phyloP scores from a whole-genome alignment of 2,329 filamentous ascomycete species.

The Pseudopyrenochaeta lycopersici region DNA sequence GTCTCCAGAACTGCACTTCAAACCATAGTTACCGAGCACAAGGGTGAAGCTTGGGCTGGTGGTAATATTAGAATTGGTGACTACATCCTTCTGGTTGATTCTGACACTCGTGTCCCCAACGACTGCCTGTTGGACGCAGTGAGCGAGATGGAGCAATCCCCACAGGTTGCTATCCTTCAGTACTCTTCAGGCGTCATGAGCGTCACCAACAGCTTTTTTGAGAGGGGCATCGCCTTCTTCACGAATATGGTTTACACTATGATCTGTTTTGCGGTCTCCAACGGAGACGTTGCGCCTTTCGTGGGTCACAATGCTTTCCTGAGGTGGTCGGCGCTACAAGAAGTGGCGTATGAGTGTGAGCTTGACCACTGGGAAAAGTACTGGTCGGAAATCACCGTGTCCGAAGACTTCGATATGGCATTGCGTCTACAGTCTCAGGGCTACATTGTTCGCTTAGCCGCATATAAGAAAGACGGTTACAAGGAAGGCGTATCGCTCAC shows the following conservation, averaged over 20 bases:
- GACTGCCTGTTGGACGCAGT: conserved; percentile 83
- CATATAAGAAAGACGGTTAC: conserved; percentile 75
- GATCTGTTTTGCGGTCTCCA: conserved; percentile 74
- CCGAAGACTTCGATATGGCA: conserved; percentile 80
- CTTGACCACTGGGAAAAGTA: conserved; percentile 66
- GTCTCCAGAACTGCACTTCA: conserved; percentile 56
- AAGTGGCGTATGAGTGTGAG: conserved; percentile 57
- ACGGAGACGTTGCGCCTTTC: conserved; percentile 77
- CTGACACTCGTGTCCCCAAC: conserved; percentile 58
- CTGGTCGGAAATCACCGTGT: conserved; percentile 80
- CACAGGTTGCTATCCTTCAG: conserved; percentile 81
- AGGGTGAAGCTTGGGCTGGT: conserved; percentile 76
- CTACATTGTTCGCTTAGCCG: conserved; percentile 73
- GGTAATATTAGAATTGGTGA: conserved; percentile 88
- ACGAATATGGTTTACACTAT: conserved; percentile 80
- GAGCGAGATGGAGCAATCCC: conserved; percentile 82
- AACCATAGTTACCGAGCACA: conserved; percentile 70
- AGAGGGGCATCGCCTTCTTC: conserved; percentile 81
- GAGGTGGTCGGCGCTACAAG: conserved; percentile 72
- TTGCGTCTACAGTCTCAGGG: conserved; percentile 74
- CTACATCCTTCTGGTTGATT: conserved; percentile 74
- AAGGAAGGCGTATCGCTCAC: conserved; percentile 78
- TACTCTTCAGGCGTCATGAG: conserved; percentile 77
- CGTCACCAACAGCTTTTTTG: conserved; percentile 75
- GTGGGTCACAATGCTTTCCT: conserved; percentile 82